Conservation (phyloP, 768 basidiomycete species). For the Tephrocybe rancida region DNA sequence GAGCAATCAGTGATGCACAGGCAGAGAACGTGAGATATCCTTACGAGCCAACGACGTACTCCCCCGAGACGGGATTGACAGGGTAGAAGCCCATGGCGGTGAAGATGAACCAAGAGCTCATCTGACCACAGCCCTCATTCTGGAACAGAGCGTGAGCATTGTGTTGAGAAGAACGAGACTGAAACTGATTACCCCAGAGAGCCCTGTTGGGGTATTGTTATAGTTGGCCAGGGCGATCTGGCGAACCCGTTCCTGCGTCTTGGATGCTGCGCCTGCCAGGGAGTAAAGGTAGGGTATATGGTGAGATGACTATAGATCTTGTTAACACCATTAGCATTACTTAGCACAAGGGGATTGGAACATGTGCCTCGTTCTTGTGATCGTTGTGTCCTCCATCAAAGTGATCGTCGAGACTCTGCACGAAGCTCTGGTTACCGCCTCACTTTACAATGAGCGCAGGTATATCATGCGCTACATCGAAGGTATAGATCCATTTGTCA, state of each 20-base stretch:
- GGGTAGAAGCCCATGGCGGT: slow-evolving; percentile 84
- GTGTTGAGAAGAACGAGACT: neutral
- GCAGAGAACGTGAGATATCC: slow-evolving; percentile 21
- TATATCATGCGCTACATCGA: slow-evolving; percentile 78
- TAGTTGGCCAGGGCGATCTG: slow-evolving; percentile 67
- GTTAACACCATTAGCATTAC: neutral
- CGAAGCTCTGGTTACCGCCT: slow-evolving; percentile 68
- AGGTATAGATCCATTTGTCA: slow-evolving; percentile 69
- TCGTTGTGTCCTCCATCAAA: slow-evolving; percentile 71
- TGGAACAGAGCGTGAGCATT: slow-evolving; percentile 24
- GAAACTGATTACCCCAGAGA: slow-evolving; percentile 61
- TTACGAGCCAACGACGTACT: slow-evolving; percentile 77
- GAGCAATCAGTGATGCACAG: neutral
- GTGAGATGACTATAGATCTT: slow-evolving; percentile 66
- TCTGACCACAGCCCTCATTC: slow-evolving; percentile 92
- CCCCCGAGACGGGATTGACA: slow-evolving; percentile 76
- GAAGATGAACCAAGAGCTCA: slow-evolving; percentile 90
- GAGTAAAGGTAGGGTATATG: slow-evolving; percentile 86
- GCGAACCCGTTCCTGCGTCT: slow-evolving; percentile 69
- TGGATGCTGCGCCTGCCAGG: slow-evolving; percentile 69
- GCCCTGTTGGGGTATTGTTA: slow-evolving; percentile 65
- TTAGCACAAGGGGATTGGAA: neutral
- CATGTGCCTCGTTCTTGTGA: slow-evolving; percentile 74
- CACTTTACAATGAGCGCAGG: slow-evolving; percentile 60
- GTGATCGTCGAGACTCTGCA: slow-evolving; percentile 65